A percentile compares a stretch with the other conserved stretches of the same genome.
Conservation (phyloP, 805 yeast genomes). For the Saccharomyces jurei region DNA sequence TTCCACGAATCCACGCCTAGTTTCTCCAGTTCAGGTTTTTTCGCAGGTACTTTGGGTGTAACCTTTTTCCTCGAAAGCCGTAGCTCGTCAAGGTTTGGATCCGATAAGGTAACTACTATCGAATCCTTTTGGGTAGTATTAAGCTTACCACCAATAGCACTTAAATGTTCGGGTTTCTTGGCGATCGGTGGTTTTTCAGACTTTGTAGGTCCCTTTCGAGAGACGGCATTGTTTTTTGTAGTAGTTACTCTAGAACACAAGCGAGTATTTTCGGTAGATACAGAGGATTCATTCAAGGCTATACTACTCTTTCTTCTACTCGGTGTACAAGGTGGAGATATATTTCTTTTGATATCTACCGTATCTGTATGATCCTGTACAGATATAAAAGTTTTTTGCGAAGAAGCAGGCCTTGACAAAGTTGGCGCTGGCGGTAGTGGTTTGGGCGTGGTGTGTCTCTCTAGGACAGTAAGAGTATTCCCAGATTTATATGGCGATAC, state of each 20-base stretch:
- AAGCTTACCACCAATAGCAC: not conserved
- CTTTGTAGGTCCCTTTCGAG: not conserved
- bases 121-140: not conserved
- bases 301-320: not conserved
- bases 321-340: not conserved
- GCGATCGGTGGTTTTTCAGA: not conserved
- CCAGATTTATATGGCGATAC: conserved; percentile 2
- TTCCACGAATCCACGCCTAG: conserved; percentile 42
- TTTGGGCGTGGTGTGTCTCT: conserved; percentile 1
- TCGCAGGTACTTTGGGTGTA: conserved; percentile 26
- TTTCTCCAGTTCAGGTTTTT: conserved; percentile 20
- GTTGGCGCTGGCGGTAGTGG: conserved; percentile 14
- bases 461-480: conserved; percentile 1
- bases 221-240: not conserved
- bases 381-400: not conserved
- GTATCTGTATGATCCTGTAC: not conserved
- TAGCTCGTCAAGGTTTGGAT: not conserved
- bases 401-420: conserved; percentile 1
- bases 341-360: not conserved
- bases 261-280: not conserved
- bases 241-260: not conserved
- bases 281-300: not conserved
- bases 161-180: not conserved
- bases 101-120: not conserved
- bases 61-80: conserved; percentile 6